These are phyloP conservation scores for Coemansia sp. DNA, from an alignment of 192 early-diverging fungal genomes.

Conservation along the genomic window DNA sequence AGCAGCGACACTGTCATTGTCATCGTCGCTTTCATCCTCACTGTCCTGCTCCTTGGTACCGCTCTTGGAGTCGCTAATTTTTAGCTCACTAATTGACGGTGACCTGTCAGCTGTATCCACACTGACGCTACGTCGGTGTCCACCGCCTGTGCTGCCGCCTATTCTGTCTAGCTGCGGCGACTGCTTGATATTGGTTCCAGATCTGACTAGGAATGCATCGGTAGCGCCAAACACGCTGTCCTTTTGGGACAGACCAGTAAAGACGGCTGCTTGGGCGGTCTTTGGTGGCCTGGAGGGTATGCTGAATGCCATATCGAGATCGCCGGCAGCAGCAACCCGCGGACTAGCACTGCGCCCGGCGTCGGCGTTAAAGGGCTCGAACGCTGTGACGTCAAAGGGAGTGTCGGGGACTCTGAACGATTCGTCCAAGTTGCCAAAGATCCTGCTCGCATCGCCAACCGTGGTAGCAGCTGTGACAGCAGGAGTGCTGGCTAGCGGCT, in stretches of 20 bases:
- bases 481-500: background rate
- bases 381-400: conserved; percentile 1
- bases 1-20: background rate
- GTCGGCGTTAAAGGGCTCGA: conserved; percentile 6
- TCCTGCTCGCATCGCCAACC: conserved; percentile 2
- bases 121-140: conserved; percentile 37
- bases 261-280: background rate
- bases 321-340: conserved; percentile 1
- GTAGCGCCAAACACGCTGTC: conserved; percentile 14
- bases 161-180: conserved; percentile 8
- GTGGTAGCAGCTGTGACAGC: background rate
- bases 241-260: background rate
- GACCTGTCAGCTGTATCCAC: background rate
- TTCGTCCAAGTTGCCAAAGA: background rate
- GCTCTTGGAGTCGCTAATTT: background rate
- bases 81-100: background rate
- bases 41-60: background rate
- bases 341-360: background rate
- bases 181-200: background rate
- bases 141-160: background rate
- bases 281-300: conserved; percentile 12
- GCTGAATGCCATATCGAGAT: conserved; percentile 43
- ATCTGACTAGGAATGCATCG: conserved; percentile 7
- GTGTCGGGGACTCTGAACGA: conserved; percentile 5
- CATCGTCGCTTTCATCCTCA: background rate